Percentiles rank a stretch among this genome's conserved stretches.
Conservation (phyloP, 2,329 filamentous ascomycete species). For the Dactylellina drechsleri region DNA sequence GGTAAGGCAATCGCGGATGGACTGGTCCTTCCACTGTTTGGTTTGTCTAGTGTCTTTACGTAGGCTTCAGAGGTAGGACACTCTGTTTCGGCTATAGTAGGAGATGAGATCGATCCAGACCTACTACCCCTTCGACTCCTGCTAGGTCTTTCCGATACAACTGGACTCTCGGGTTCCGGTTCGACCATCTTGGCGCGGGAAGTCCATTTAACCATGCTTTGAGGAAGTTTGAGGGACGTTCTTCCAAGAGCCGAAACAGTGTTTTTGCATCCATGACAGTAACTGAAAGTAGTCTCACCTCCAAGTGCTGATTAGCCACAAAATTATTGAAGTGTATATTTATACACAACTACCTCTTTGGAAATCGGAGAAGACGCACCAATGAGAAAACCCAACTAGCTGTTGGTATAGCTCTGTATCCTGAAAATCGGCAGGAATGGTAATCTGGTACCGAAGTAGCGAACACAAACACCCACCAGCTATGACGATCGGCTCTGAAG, state of each 20-base stretch:
- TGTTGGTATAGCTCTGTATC: constrained; percentile 39
- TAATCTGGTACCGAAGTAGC: constrained; percentile 35
- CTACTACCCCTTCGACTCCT: constrained; percentile 25
- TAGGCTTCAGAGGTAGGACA: no score
- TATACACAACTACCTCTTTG: neutral
- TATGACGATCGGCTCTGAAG: constrained; percentile 24
- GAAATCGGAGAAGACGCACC: constrained; percentile 26
- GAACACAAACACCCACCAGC: constrained; percentile 46
- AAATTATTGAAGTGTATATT: neutral
- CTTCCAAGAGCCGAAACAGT: constrained; percentile 31
- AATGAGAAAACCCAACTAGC: constrained; percentile 47
- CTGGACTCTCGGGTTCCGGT: constrained; percentile 16
- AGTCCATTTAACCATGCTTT: constrained; percentile 46
- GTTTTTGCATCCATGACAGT: constrained; percentile 44
- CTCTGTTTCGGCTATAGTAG: constrained; percentile 1
- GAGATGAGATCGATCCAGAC: constrained; percentile 2
- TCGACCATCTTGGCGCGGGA: constrained; percentile 27
- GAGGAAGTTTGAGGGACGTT: constrained; percentile 40
- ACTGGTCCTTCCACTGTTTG: no score
- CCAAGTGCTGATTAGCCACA: neutral
- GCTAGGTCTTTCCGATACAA: constrained; percentile 1
- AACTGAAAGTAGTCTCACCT: constrained; percentile 5
- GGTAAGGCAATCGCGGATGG: no score
- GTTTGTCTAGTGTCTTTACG: no score
- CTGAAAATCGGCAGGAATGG: constrained; percentile 39